Percentiles rank a stretch among this genome's conserved stretches.
phyloP scores from a whole-genome alignment of 345 rosid genomes.

The Syzygium jambos region DNA sequence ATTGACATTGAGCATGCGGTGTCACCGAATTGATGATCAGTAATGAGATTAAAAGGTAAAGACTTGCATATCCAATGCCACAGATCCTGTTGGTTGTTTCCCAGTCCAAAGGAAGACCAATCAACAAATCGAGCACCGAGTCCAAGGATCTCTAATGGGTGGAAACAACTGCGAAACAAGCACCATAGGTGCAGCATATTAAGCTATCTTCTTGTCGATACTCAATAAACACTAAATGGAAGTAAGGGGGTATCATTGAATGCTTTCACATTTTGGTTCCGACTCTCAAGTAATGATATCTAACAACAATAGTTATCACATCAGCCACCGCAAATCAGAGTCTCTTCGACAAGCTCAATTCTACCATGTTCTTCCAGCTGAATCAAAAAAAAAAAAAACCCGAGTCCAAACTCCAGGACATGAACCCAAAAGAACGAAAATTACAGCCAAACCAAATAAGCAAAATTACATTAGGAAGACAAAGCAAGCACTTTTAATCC shows the following conservation, averaged over 20 bases:
- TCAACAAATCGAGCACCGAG: not conserved
- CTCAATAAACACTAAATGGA: not conserved
- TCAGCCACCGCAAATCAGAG: not conserved
- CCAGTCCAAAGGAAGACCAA: not conserved
- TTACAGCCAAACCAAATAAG: not conserved
- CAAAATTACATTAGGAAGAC: not conserved
- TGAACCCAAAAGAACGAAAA: not conserved
- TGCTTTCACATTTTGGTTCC: not conserved
- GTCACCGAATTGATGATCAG: not conserved
- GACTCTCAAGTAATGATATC: not conserved
- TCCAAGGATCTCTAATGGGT: not conserved
- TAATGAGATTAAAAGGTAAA: not conserved
- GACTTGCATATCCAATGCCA: not conserved
- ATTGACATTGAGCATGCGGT: not conserved
- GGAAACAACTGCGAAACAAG: not conserved
- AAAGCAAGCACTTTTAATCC: not conserved
- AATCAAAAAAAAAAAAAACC: not conserved
- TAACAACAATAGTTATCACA: not conserved
- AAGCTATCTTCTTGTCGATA: not conserved
- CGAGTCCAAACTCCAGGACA: not conserved
- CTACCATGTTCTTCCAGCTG: not conserved
- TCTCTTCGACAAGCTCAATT: not conserved
- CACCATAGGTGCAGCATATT: not conserved
- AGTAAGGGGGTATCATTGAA: not conserved
- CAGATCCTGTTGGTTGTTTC: not conserved